Percentiles rank a stretch among this genome's conserved stretches.
phyloP scores from a whole-genome alignment of 768 basidiomycete species.

The Kwoniella shandongensis region DNA sequence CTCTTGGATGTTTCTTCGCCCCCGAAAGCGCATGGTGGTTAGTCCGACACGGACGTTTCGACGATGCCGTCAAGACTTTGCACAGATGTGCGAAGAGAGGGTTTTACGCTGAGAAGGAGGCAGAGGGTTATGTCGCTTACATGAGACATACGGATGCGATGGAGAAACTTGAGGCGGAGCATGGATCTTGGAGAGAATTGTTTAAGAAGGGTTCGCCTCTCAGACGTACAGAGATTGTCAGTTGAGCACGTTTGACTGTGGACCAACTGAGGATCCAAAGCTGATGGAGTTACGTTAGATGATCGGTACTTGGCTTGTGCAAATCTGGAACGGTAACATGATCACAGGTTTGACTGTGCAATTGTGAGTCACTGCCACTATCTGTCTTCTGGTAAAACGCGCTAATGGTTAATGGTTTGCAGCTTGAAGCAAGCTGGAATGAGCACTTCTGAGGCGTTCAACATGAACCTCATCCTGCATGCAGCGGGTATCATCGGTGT shows the following conservation, averaged over 20 bases:
- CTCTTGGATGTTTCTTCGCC: conserved; percentile 44
- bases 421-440: conserved; percentile 32
- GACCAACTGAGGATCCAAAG: background rate
- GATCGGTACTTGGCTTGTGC: conserved; percentile 29
- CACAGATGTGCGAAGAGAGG: conserved; percentile 23
- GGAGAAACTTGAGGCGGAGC: conserved; percentile 25
- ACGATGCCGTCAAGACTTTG: conserved; percentile 48
- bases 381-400: no score
- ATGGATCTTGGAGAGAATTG: conserved; percentile 28
- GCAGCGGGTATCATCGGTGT: conserved; percentile 35
- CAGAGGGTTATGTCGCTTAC: conserved; percentile 31
- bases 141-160: conserved; percentile 45
- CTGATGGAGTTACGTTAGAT: conserved; percentile 10
- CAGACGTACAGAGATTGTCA: conserved; percentile 46
- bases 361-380: conserved; percentile 12
- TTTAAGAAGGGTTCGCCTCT: conserved; percentile 38
- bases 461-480: conserved; percentile 29
- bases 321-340: conserved; percentile 31
- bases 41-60: conserved; percentile 38
- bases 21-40: conserved; percentile 42
- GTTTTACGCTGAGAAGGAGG: conserved; percentile 25
- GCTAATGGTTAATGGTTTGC: conserved; percentile 1
- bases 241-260: conserved; percentile 7
- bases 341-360: conserved; percentile 32
- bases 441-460: conserved; percentile 26